These are phyloP conservation scores for Ceratocystis variospora DNA, from an alignment of 2,329 filamentous ascomycete genomes.

Conservation along the genomic window DNA sequence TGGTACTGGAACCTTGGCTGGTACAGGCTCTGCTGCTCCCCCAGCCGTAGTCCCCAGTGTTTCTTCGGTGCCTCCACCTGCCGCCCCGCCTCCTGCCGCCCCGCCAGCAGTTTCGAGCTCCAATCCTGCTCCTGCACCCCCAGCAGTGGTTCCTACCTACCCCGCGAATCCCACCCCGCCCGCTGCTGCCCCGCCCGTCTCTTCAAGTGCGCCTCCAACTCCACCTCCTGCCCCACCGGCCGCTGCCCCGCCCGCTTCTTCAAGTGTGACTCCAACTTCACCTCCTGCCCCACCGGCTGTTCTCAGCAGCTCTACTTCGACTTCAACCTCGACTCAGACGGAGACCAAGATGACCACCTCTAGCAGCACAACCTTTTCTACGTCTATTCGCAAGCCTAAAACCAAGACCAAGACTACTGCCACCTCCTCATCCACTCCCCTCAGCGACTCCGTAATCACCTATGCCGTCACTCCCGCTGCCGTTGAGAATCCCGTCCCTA, in stretches of 20 bases:
- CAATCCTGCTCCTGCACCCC: not conserved
- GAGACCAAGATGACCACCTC: constrained; percentile 6
- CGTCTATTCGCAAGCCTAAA: constrained; percentile 6
- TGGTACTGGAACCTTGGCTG: not conserved
- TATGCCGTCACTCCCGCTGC: constrained; percentile 4
- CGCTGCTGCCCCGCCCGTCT: not conserved
- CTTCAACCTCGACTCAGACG: not conserved
- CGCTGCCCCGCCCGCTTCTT: not conserved
- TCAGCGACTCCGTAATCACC: constrained; percentile 12
- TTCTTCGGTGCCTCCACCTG: not conserved
- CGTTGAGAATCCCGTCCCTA: not conserved
- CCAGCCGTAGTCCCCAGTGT: not conserved
- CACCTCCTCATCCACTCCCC: not conserved
- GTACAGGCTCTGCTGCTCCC: not conserved
- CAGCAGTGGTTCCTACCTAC: not conserved
- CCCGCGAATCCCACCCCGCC: not conserved
- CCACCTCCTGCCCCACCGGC: not conserved
- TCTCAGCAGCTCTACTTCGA: not conserved
- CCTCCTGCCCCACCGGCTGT: not conserved
- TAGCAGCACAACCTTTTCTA: constrained; percentile 7
- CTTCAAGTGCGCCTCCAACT: not conserved
- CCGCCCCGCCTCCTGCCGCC: not conserved
- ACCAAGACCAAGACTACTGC: constrained; percentile 6
- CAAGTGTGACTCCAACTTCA: not conserved
- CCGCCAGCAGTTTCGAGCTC: not conserved